Conservation (phyloP, 176 grass and related monocot species). For the Oryza australiensis region DNA sequence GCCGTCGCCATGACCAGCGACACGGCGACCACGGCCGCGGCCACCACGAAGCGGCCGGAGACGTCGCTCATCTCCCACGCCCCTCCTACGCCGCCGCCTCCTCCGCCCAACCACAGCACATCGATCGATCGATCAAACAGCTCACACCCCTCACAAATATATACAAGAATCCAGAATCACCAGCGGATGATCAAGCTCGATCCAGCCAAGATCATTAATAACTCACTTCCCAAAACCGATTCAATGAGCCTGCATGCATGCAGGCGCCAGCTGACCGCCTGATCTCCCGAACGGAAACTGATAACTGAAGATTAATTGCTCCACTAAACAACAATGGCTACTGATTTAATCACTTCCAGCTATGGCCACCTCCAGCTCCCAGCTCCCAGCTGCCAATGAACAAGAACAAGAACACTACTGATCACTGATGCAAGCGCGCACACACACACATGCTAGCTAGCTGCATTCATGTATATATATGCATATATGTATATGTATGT, state of each 20-base stretch:
- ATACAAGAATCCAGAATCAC: not conserved
- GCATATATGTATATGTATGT: not conserved
- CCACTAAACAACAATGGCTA: not conserved
- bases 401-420: not conserved
- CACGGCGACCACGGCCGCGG: not conserved
- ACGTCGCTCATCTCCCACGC: constrained; percentile 49
- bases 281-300: constrained; percentile 2
- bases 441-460: not conserved
- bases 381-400: not conserved
- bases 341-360: constrained; percentile 10
- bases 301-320: not conserved
- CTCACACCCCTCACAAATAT: not conserved
- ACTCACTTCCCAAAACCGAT: not conserved
- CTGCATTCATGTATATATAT: not conserved
- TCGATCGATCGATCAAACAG: not conserved
- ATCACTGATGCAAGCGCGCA: not conserved
- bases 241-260: not conserved
- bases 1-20: constrained; percentile 9
- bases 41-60: constrained; percentile 33
- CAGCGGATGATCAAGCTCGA: not conserved
- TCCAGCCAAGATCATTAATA: not conserved
- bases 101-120: not conserved
- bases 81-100: not conserved
- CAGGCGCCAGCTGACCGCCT: not conserved
- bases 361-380: not conserved